Evolutionary conservation across 208 protist genomes (phyloP).

Genomic region (Wallacemonas sp.): DNA sequence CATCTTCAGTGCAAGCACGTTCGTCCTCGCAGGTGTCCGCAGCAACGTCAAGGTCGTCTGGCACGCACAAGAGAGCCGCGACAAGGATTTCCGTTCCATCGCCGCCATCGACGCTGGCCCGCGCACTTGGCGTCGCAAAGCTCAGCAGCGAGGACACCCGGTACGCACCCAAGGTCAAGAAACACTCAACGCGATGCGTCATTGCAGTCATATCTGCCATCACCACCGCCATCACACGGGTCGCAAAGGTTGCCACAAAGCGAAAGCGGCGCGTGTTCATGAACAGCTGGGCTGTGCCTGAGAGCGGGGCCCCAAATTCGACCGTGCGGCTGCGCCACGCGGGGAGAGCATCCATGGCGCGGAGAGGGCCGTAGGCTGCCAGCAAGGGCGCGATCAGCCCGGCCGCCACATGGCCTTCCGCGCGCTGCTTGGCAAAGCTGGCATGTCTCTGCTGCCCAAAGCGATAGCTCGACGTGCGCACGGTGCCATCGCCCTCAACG

Average conservation of each 20-base stretch:
- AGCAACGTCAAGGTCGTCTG: too few relatives aligned
- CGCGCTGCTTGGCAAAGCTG: constrained; percentile 62
- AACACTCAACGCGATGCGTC: constrained; percentile 58
- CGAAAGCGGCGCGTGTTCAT: constrained; percentile 56
- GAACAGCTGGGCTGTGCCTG: constrained; percentile 42
- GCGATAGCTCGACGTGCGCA: constrained; percentile 60
- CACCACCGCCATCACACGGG: constrained; percentile 58
- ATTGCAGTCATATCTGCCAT: constrained; percentile 60
- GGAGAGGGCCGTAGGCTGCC: constrained; percentile 47
- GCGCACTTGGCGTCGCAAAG: constrained; percentile 18
- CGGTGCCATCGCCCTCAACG: constrained; percentile 72
- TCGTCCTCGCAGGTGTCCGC: constrained; percentile 7
- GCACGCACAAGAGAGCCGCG: too few relatives aligned
- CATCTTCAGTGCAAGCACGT: not conserved
- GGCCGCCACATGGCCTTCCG: constrained; percentile 33
- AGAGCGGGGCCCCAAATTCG: constrained; percentile 58
- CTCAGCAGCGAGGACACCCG: constrained; percentile 39
- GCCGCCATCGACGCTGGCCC: constrained; percentile 9
- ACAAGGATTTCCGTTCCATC: constrained; percentile 33
- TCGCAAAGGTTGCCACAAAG: constrained; percentile 54
- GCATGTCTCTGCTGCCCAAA: constrained; percentile 64
- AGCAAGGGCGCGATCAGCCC: constrained; percentile 57
- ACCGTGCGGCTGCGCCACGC: constrained; percentile 50
- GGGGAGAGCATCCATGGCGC: constrained; percentile 50
- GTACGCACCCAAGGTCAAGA: constrained; percentile 60